Base-by-base conservation (phyloP, 2,329 filamentous ascomycete genomes). In the Aspergillus sp. region DNA sequence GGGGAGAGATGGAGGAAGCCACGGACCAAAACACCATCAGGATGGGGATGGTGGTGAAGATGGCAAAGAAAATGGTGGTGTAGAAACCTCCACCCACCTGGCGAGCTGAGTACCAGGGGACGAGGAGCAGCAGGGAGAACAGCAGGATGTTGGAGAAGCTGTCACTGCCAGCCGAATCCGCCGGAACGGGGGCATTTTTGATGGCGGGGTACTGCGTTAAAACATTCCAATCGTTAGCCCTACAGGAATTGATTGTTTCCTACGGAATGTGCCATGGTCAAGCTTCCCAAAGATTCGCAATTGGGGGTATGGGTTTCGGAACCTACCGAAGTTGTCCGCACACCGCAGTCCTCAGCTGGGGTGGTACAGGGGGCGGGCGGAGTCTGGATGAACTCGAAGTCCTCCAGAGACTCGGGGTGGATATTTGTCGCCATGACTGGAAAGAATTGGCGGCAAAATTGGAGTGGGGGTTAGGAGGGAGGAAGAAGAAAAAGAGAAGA, bases 141-240 rank as follows among this genome's bases (percentile, higher is more conserved):
- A 98, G 87, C 69, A 90, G 79, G 68, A 83, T 80, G 80, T 95
- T 96, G 80, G 89, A 93, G 87, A 98, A 99, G 78, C 82, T 88
- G 68, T 96, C 92, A 77, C 85, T 87, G 66, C 92, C 90, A 54
- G 92, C 81, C 54, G 87, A 91, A 76, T 99, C 95, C 66, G 93
- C 94, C 42, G 95, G 95, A 49, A 98, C 87, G 65, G 95, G 92
- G 52, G 88, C 91, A 86, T 98, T 98, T 75, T 96, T 91, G 80
- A 98, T 98, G 62, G 92, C 81, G 32, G 91, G 89, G 71, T 87
- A 94, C 93, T 96, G 72, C 65, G 61, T 36, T 54, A 58, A 16
- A 36, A 6, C 2, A 6, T 24, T 9, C 4, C 18, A 56, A 63
- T 24, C 14, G 20, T 56, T 31, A 56, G 54, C 31, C 6, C 11